Conservation (phyloP, 2,329 filamentous ascomycete species). For the Aspergillus sp. region DNA sequence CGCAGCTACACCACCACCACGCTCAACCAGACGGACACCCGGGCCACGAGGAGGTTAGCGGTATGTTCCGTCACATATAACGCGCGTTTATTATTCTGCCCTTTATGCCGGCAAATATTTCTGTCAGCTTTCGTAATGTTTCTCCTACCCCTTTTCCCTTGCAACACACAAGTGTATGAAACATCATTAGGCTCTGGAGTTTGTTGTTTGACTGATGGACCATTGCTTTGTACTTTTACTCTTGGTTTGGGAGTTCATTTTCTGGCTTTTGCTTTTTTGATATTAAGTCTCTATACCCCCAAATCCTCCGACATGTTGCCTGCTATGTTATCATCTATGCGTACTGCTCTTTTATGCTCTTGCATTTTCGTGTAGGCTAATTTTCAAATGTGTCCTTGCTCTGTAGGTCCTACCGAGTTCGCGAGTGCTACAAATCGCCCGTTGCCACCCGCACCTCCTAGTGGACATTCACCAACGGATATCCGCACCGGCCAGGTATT, state of each 20-base stretch:
- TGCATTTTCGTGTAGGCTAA: constrained; percentile 44
- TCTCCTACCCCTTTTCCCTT: neutral
- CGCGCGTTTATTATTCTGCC: constrained; percentile 17
- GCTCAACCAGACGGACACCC: constrained; percentile 65
- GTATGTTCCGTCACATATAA: constrained; percentile 98
- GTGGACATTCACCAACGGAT: constrained; percentile 59
- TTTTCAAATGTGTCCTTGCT: constrained; percentile 24
- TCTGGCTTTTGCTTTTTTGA: constrained; percentile 1
- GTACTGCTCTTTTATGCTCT: constrained; percentile 14
- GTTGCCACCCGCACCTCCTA: constrained; percentile 64
- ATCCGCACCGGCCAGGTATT: constrained; percentile 75
- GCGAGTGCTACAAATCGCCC: constrained; percentile 56
- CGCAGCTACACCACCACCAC: constrained; percentile 73
- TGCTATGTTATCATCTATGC: constrained; percentile 20
- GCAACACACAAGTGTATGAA: constrained; percentile 2
- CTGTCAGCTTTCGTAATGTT: constrained; percentile 17
- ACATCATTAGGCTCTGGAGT: constrained; percentile 5
- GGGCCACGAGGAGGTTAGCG: constrained; percentile 73
- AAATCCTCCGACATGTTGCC: constrained; percentile 13
- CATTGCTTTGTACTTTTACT: constrained; percentile 14
- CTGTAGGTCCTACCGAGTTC: constrained; percentile 40
- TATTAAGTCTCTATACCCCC: constrained; percentile 3
- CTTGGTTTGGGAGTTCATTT: neutral
- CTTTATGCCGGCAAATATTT: constrained; percentile 10
- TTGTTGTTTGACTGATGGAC: constrained; percentile 4